Percentiles rank a stretch among this genome's conserved stretches.
These are phyloP conservation scores for Testicularia cyperi DNA, from an alignment of 1,284 basidiomycete genomes.

Conservation along the genomic window DNA sequence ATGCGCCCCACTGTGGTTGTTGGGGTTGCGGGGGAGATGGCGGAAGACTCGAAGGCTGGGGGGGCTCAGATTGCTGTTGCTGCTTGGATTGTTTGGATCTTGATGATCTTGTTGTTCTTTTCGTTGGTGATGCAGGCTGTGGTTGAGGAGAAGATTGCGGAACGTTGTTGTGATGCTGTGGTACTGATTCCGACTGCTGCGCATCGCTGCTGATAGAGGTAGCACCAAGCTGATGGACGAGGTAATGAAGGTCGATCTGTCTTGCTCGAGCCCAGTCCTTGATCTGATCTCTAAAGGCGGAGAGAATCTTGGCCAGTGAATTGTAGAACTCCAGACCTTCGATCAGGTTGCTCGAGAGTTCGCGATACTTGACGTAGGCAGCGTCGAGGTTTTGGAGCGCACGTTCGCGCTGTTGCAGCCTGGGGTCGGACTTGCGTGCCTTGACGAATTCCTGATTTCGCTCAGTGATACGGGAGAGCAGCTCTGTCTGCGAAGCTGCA, in stretches of 20 bases:
- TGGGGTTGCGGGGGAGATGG: conserved; percentile 3
- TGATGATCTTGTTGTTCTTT: background rate
- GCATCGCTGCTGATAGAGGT: conserved; percentile 4
- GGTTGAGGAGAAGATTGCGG: background rate
- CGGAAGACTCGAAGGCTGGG: background rate
- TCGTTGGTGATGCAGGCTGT: background rate
- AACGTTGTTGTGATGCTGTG: no score
- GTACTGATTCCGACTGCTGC: background rate
- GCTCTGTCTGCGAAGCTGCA: conserved; percentile 67
- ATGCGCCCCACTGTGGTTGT: conserved; percentile 44
- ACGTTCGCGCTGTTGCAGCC: conserved; percentile 78
- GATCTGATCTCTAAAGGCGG: conserved; percentile 29
- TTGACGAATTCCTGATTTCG: conserved; percentile 76
- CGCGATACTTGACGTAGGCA: conserved; percentile 84
- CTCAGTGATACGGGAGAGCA: conserved; percentile 73
- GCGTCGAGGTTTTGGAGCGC: conserved; percentile 83
- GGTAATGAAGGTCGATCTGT: conserved; percentile 32
- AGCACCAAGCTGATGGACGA: conserved; percentile 13
- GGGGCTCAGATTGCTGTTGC: conserved; percentile 1
- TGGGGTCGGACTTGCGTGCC: conserved; percentile 75
- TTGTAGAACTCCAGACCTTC: conserved; percentile 72
- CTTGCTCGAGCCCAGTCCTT: conserved; percentile 42
- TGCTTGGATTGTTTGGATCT: background rate
- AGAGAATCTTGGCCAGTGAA: conserved; percentile 37
- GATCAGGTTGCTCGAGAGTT: conserved; percentile 79